Conservation (phyloP, 768 basidiomycete genomes). For the Solioccasus polychromus region DNA sequence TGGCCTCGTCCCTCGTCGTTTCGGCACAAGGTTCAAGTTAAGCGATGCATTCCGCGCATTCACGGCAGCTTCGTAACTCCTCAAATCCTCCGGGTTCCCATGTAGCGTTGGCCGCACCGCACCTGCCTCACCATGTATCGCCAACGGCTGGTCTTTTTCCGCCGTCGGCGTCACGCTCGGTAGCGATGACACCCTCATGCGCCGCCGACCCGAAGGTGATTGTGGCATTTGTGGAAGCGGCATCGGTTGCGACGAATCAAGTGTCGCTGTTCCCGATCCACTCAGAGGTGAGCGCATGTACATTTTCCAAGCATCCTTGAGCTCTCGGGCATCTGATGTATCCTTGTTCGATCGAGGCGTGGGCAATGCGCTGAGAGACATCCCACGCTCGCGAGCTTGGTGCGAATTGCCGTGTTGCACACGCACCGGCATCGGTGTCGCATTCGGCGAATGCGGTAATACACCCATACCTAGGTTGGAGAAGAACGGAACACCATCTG, state of each 20-base stretch:
- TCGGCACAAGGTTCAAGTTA: constrained; percentile 53
- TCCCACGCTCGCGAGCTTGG: constrained; percentile 18
- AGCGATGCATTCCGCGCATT: constrained; percentile 63
- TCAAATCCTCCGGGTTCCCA: constrained; percentile 56
- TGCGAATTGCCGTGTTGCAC: constrained; percentile 20
- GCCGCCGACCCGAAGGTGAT: constrained; percentile 33
- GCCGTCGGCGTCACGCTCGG: constrained; percentile 67
- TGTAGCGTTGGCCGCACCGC: constrained; percentile 40
- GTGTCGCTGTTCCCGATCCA: constrained; percentile 24
- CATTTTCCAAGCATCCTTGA: constrained; percentile 72
- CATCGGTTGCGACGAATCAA: constrained; percentile 13
- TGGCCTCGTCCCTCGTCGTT: constrained; percentile 29
- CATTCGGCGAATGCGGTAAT: constrained; percentile 40
- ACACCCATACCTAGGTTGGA: constrained; percentile 27
- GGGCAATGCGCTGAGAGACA: constrained; percentile 28
- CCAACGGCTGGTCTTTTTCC: constrained; percentile 19
- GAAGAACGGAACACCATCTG: constrained; percentile 66
- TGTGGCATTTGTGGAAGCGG: constrained; percentile 21
- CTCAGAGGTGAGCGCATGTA: constrained; percentile 68
- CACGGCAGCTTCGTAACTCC: constrained; percentile 73
- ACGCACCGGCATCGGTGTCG: constrained; percentile 45
- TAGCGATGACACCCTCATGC: constrained; percentile 62
- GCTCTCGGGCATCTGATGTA: constrained; percentile 41
- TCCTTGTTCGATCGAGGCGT: constrained; percentile 35
- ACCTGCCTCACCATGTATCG: constrained; percentile 18